phyloP scores from a whole-genome alignment of 768 basidiomycete genomes.

The Agaricus blazei region DNA sequence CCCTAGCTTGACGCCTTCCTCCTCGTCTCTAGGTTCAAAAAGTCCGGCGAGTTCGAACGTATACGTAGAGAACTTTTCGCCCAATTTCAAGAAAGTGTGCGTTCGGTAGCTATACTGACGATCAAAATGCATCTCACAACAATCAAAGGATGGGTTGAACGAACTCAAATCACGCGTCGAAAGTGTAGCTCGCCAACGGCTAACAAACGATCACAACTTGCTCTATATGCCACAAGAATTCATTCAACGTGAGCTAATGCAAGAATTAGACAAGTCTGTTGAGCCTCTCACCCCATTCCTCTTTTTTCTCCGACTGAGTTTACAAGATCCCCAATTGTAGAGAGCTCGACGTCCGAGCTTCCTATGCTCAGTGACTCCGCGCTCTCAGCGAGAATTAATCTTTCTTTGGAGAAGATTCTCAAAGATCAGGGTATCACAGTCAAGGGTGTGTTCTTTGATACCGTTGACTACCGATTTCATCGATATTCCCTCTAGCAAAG shows the following conservation, averaged over 20 bases:
- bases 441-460: background rate
- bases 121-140: background rate
- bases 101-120: background rate
- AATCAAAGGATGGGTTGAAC: constrained; percentile 42
- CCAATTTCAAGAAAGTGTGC: constrained; percentile 43
- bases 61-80: constrained; percentile 59
- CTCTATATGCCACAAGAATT: constrained; percentile 46
- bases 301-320: background rate
- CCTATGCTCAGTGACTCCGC: constrained; percentile 7
- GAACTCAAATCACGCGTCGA: constrained; percentile 54
- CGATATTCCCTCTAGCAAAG: background rate
- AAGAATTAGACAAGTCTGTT: constrained; percentile 64
- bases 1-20: background rate
- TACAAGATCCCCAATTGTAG: constrained; percentile 9
- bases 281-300: background rate
- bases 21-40: constrained; percentile 57
- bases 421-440: constrained; percentile 5
- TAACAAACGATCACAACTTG: constrained; percentile 50
- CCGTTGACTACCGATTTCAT: background rate
- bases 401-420: constrained; percentile 9
- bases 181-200: constrained; percentile 53
- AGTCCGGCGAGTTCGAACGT: constrained; percentile 74
- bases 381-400: constrained; percentile 5
- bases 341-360: constrained; percentile 10
- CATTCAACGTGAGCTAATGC: constrained; percentile 58